Evolutionary conservation across 352 stramenopile species (phyloP), one percentile per base, ranked within the genome.

Genomic region (Phytophthora hibernalis): DNA sequence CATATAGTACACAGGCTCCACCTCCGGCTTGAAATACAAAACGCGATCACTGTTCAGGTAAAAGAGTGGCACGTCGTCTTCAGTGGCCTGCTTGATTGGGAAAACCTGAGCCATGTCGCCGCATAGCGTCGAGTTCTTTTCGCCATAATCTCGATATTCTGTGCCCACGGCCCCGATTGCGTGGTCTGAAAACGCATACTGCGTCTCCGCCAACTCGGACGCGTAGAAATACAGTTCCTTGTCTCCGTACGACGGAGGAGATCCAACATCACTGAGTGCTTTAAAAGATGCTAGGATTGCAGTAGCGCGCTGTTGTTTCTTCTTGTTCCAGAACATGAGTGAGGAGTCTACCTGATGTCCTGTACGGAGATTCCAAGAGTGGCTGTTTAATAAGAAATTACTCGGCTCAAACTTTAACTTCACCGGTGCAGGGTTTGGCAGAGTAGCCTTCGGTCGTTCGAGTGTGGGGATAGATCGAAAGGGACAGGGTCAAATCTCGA

Each of bases 1-100:
- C 9, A 77, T 77, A 37, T 82, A 82, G 49, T 74, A 85, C 30
- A 87, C 60, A 5, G 54, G 24, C 22, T 84, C 44, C 2, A 68
- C 60, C 2, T 80, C 53, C 3, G 72, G 72, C 18, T 72, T 60
- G 42, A 73, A 71, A 38, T 66, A 1, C 38, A 83, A 42, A 18
- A 90, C 75, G 35, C 79, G 61, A 68, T 90, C 79, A 48, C 81
- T 88, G 61, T 88, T 90, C 38, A 87, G 56, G 67, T 88, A 88
- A 20, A 88, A 69, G 45, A 71, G 40, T 16, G 53, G 53, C 28
- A 70, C 61, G 12, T 74, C 48, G 15, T 70, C 54, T 18, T 53
- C 47, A 0, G 10, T 68, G 5, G 22, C 16, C 20, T 55, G 66
- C 15, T 66, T 67, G 9, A 74, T 62, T 18, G 66, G 61, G 16